Evolutionary conservation across 2,329 filamentous ascomycete species (phyloP), one percentile per base, ranked within the genome.

Genomic region (Ophiostoma sp.): DNA sequence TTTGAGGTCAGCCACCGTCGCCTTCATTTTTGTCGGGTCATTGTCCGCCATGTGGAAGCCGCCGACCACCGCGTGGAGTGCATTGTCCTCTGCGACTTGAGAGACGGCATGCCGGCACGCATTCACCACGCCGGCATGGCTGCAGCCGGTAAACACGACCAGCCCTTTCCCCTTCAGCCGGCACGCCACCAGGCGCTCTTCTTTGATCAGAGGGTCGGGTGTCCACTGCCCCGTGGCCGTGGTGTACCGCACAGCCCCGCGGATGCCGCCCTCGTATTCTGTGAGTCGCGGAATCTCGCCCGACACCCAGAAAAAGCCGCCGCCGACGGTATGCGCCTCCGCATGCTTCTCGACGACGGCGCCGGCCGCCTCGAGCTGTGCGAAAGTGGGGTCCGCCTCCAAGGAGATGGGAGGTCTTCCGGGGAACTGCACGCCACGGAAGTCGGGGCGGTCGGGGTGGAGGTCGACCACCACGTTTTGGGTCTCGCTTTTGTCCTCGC

Each of bases 81-180:
- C 19, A 0, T 84, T 84, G 2, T 80, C 77, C 1, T 79, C 77
- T 3, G 78, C 78, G 0, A 79, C 80, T 1, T 85, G 79, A 0
- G 83, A 79, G 0, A 85, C 55, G 0, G 86, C 85, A 76, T 87
- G 83, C 55, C 81, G 82, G 0, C 82, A 80, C 2, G 84, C 82
- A 76, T 89, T 89, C 71, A 88, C 83, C 8, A 88, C 84, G 0
- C 87, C 87, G 0, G 86, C 85, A 73, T 89, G 87, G 75, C 84
- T 86, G 79, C 87, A 89, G 12, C 86, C 87, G 0, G 86, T 87
- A 77, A 89, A 87, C 25, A 88, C 80, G 1, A 89, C 84, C 2
- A 88, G 81, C 0, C 87, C 87, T 74, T 84, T 85, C 85, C 86
- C 85, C 80, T 85, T 87, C 25, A 88, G 77, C 71, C 85, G 84